phyloP scores from a whole-genome alignment of 2,329 filamentous ascomycete genomes.

The Fusarium sp. region DNA sequence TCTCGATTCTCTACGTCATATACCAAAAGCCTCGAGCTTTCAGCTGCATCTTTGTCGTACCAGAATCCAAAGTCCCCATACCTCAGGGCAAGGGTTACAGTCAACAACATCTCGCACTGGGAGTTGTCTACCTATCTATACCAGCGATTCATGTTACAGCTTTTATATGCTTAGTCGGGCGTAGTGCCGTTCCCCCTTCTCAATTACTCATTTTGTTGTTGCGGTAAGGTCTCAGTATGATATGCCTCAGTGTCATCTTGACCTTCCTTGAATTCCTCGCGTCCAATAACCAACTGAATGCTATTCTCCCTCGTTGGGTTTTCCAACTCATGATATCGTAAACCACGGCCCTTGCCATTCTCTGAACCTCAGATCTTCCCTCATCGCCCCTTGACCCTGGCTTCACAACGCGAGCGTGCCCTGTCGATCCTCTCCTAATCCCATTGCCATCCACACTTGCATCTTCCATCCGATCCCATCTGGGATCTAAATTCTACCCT shows the following conservation, averaged over 20 bases:
- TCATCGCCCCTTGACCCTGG: constrained; percentile 5
- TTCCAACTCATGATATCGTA: neutral
- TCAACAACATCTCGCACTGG: neutral
- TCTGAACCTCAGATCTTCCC: neutral
- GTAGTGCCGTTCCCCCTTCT: neutral
- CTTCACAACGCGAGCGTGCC: constrained; percentile 14
- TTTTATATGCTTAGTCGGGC: neutral
- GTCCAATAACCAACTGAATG: neutral
- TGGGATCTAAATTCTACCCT: constrained; percentile 13
- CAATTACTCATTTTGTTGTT: neutral
- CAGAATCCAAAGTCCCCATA: neutral
- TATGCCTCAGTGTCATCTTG: constrained; percentile 1
- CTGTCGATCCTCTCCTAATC: constrained; percentile 26
- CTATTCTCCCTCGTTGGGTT: neutral
- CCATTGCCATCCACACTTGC: constrained; percentile 1
- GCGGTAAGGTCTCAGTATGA: neutral
- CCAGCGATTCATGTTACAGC: neutral
- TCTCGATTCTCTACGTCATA: constrained; percentile 25
- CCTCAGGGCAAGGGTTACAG: neutral
- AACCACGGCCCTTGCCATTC: neutral
- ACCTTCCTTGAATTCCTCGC: constrained; percentile 1
- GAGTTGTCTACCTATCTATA: neutral
- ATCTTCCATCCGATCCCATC: constrained; percentile 17
- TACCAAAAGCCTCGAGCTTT: neutral
- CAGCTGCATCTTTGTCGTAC: neutral